Conservation (phyloP, 345 rosid species). For the Pistacia atlantica region DNA sequence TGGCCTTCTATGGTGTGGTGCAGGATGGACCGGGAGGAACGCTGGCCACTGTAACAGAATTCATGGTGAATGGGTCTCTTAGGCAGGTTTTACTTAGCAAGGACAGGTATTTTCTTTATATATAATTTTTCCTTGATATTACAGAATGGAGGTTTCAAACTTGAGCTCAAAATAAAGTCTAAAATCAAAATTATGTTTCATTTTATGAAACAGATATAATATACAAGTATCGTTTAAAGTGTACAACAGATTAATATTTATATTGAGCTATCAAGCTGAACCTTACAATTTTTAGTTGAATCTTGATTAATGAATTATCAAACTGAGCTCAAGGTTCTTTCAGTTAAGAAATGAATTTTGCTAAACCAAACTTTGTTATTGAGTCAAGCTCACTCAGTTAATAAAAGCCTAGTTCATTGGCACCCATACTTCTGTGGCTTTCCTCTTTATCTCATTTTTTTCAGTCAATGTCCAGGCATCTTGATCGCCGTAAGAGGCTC, state of each 20-base stretch:
- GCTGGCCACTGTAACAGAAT: constrained; percentile 93
- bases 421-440: neutral
- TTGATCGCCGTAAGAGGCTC: constrained; percentile 90
- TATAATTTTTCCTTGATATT: neutral
- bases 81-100: constrained; percentile 89
- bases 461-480: constrained; percentile 51
- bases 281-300: neutral
- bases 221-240: neutral
- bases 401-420: constrained; percentile 4
- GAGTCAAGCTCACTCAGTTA: neutral
- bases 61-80: constrained; percentile 98
- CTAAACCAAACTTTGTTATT: neutral
- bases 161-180: neutral
- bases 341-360: neutral
- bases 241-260: neutral
- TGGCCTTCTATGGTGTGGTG: constrained; percentile 98
- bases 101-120: constrained; percentile 59
- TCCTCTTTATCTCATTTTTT: constrained; percentile 7
- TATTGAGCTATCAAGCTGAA: neutral
- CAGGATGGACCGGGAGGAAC: constrained; percentile 96
- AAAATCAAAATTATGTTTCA: neutral
- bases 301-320: neutral
- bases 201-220: neutral
- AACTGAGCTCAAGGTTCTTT: neutral
- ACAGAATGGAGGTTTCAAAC: neutral